phyloP scores from a whole-genome alignment of 768 basidiomycete genomes.

The Crepidotus variabilis region DNA sequence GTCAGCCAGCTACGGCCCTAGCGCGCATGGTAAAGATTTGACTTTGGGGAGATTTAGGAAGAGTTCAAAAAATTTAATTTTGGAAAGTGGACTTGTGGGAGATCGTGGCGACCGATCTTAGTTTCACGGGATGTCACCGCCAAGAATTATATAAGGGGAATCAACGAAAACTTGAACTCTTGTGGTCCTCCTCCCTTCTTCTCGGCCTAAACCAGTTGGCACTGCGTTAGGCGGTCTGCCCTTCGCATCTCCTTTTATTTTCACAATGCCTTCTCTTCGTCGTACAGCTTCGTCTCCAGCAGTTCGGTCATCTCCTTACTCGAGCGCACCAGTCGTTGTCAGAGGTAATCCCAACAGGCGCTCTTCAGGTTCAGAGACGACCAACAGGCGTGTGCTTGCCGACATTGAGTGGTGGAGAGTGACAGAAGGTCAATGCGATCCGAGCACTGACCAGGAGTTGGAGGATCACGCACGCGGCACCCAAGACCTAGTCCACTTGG shows the following conservation, averaged over 20 bases:
- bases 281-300: conserved; percentile 68
- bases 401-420: conserved; percentile 91
- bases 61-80: conserved; percentile 10
- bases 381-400: conserved; percentile 67
- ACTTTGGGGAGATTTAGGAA: conserved; percentile 11
- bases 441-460: conserved; percentile 37
- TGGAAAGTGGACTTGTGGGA: conserved; percentile 16
- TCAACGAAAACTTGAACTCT: conserved; percentile 19
- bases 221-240: conserved; percentile 51
- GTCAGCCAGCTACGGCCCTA: background rate
- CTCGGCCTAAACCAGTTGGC: conserved; percentile 29
- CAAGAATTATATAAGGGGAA: conserved; percentile 42
- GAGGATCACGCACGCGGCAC: conserved; percentile 38
- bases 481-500: conserved; percentile 24
- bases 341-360: conserved; percentile 51
- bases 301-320: conserved; percentile 70
- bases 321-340: conserved; percentile 27
- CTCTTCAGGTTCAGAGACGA: conserved; percentile 64
- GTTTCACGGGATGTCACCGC: conserved; percentile 25
- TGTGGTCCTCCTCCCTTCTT: conserved; percentile 29
- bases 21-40: background rate
- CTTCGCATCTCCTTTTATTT: conserved; percentile 16
- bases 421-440: conserved; percentile 62
- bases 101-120: conserved; percentile 16
- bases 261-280: conserved; percentile 70